phyloP scores from a whole-genome alignment of 805 yeast genomes.

The Grigorovia humatica region DNA sequence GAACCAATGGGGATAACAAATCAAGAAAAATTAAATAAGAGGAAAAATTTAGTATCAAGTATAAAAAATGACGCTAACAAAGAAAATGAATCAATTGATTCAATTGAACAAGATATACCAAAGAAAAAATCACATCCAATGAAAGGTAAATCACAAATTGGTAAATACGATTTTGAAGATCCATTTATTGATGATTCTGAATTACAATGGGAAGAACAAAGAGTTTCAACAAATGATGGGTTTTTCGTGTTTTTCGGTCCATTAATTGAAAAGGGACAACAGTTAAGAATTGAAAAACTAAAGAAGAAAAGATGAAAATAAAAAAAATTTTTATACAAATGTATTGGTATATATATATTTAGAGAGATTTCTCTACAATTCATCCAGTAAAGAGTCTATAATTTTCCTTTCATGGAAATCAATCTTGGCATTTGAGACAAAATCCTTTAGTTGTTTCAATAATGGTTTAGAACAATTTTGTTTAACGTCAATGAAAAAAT shows the following conservation, averaged over 20 bases:
- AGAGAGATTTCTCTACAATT: background rate
- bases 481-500: conserved; percentile 37
- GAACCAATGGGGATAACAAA: conserved; percentile 1
- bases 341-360: too few species aligned
- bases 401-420: background rate
- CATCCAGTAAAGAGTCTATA: background rate
- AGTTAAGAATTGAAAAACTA: conserved; percentile 33
- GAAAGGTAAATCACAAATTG: conserved; percentile 62
- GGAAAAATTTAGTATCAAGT: conserved; percentile 5
- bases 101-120: conserved; percentile 5
- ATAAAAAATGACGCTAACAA: conserved; percentile 6
- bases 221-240: conserved; percentile 88
- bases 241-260: conserved; percentile 95
- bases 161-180: conserved; percentile 84
- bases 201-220: conserved; percentile 83
- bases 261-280: conserved; percentile 50
- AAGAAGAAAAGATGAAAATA: background rate
- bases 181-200: conserved; percentile 97
- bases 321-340: too few species aligned
- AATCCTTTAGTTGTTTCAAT: background rate
- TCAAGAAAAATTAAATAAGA: conserved; percentile 3
- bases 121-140: conserved; percentile 31
- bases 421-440: background rate
- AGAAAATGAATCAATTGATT: conserved; percentile 13
- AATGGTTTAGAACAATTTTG: conserved; percentile 22